A percentile compares a stretch with the other conserved stretches of the same genome.
phyloP scores from a whole-genome alignment of 2,329 filamentous ascomycete genomes.

The Alternaria consortialis region DNA sequence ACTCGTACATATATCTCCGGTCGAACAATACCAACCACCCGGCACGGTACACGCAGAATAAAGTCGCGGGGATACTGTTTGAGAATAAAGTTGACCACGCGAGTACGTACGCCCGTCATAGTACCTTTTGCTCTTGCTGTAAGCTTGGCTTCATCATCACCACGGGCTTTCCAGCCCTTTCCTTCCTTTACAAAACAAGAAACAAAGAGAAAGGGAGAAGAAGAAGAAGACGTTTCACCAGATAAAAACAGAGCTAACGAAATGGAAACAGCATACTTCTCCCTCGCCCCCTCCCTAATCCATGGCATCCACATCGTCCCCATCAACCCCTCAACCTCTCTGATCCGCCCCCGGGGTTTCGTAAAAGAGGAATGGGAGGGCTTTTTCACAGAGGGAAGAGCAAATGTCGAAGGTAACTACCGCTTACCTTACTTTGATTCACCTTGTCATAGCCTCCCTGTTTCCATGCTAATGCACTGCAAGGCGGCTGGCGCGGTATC shows the following conservation, averaged over 20 bases:
- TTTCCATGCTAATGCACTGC: no score
- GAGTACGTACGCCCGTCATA: conserved; percentile 75
- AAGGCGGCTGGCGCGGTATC: conserved; percentile 80
- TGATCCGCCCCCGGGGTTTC: conserved; percentile 73
- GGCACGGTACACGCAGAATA: conserved; percentile 80
- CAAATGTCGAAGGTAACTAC: conserved; percentile 42
- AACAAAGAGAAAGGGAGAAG: no score
- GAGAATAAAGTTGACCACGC: conserved; percentile 96
- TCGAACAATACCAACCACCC: conserved; percentile 76
- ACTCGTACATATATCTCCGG: conserved; percentile 83
- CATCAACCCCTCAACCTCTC: conserved; percentile 71
- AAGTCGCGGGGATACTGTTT: conserved; percentile 74
- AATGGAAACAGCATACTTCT: conserved; percentile 72
- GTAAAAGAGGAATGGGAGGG: conserved; percentile 72
- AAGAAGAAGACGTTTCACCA: no score
- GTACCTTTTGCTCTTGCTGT: conserved; percentile 54
- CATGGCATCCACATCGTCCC: conserved; percentile 86
- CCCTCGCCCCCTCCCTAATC: conserved; percentile 69
- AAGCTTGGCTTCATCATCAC: not conserved
- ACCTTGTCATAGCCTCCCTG: no score
- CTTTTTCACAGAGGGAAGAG: conserved; percentile 75
- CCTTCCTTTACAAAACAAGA: no score
- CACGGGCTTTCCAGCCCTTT: no score
- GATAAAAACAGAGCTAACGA: not conserved
- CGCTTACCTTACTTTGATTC: no score